Percentiles rank a stretch among this genome's conserved stretches.
These are phyloP conservation scores for Colletotrichum brevisporum DNA, from an alignment of 2,329 filamentous ascomycete genomes.

Conservation along the genomic window DNA sequence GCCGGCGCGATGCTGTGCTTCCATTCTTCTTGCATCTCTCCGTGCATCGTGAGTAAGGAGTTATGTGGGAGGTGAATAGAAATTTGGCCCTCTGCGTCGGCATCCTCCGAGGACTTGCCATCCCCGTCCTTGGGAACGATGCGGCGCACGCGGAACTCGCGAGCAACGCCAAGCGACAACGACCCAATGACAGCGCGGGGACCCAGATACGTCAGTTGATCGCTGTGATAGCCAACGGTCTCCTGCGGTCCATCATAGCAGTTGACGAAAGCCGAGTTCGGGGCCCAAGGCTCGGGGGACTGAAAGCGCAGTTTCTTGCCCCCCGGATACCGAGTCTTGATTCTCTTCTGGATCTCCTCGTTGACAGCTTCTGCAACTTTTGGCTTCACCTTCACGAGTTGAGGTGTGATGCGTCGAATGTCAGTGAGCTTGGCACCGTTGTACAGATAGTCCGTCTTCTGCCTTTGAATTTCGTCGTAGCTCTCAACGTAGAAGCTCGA, in stretches of 20 bases:
- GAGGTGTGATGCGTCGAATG: constrained; percentile 81
- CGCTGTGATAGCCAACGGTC: constrained; percentile 91
- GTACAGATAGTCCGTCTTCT: constrained; percentile 87
- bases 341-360: constrained; percentile 79
- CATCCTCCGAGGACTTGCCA: constrained; percentile 56
- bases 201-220: constrained; percentile 93
- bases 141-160: constrained; percentile 90
- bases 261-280: constrained; percentile 95
- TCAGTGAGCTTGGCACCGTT: constrained; percentile 84
- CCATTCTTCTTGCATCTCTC: constrained; percentile 98
- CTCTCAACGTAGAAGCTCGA: constrained; percentile 86
- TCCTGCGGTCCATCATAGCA: constrained; percentile 88
- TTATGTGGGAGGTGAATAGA: constrained; percentile 96
- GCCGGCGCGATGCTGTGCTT: constrained; percentile 89
- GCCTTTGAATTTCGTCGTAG: constrained; percentile 75
- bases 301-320: constrained; percentile 84
- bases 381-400: constrained; percentile 78
- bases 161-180: constrained; percentile 89
- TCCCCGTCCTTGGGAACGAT: constrained; percentile 74
- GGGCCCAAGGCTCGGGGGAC: constrained; percentile 79
- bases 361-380: constrained; percentile 85
- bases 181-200: constrained; percentile 91
- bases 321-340: constrained; percentile 75
- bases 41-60: constrained; percentile 94
- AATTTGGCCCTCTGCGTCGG: constrained; percentile 85